Base-by-base conservation (phyloP, 805 yeast genomes). In the Candida pseudofarinosa region DNA sequence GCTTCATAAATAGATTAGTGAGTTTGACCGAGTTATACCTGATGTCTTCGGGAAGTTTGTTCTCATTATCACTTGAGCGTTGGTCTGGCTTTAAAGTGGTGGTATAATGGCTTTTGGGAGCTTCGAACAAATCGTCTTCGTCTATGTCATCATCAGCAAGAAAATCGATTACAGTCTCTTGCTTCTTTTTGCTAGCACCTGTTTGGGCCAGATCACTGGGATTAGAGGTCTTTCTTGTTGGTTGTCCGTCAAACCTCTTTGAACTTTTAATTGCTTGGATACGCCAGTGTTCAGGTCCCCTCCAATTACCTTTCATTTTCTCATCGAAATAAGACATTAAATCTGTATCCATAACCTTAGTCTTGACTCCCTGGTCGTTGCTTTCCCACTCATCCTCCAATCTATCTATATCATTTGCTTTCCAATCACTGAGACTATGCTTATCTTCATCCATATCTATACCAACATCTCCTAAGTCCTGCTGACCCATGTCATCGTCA, bases 231-330 rank as follows among this genome's bases (percentile, higher is more conserved):
- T 36, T 34, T 8, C 23, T 36, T 38, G 10, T 39, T 14, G 39
- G 15, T 13, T 13, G 18, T 4, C 32, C 41, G 14, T 35, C 28
- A 12, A 33, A 33, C n/a, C 28, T 14, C 45, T 64, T 67, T 19
- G 66, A 50, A 49, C 72, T 71, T 53, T 79, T 83, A 38, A 83
- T 60, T 12, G 79, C 76, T 34, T 76, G 68, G 8, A 91, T 84
- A 62, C 85, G 85, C 97, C 97, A 91, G 63, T 88, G 95, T 50
- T 87, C 91, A 12, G 74, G 85, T 6, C 97, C 97, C 20, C 95
- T 77, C 97, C 97, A 90, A 58, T 80, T 85, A 26, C 72, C 65
- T 44, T 73, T 77, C 62, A 88, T 71, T 16, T 80, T 74, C 41
- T 80, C 81, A 58, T 89, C 96, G 61, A 88, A 88, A 58, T 88